These are phyloP conservation scores for Diaporthe destruens DNA, from an alignment of 2,329 filamentous ascomycete genomes.

Conservation along the genomic window DNA sequence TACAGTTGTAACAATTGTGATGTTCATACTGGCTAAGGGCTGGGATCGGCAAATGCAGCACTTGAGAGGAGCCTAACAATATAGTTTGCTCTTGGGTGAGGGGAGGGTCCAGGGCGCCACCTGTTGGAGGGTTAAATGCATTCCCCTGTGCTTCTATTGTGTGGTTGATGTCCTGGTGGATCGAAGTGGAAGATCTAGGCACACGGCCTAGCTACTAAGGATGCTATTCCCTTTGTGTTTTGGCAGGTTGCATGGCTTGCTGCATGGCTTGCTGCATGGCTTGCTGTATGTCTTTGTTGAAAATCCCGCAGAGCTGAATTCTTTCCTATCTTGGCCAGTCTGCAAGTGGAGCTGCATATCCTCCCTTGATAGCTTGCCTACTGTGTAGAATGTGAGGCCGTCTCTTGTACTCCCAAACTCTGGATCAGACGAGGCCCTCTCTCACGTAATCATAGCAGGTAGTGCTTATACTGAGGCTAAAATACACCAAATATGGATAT, in stretches of 20 bases:
- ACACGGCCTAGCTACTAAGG: not conserved
- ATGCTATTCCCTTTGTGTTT: constrained; percentile 49
- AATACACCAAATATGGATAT: no score
- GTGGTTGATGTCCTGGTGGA: no score
- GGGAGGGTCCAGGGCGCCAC: constrained; percentile 60
- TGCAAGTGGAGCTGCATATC: not conserved
- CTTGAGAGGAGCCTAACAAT: no score
- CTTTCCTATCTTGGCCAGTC: not conserved
- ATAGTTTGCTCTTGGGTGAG: constrained; percentile 47
- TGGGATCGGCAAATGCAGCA: not conserved
- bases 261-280: constrained; percentile 42
- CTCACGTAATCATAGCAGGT: not conserved
- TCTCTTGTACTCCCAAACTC: not conserved
- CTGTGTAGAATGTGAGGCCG: not conserved
- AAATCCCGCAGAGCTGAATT: not conserved
- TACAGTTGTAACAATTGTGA: not conserved
- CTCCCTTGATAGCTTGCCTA: not conserved
- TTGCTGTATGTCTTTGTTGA: not conserved
- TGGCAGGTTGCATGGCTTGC: constrained; percentile 55
- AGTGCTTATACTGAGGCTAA: no score
- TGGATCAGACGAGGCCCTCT: not conserved
- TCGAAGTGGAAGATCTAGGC: not conserved
- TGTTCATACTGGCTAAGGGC: not conserved
- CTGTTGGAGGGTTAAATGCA: no score
- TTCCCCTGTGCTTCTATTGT: constrained; percentile 44